Base-by-base conservation (phyloP, 2,329 filamentous ascomycete genomes). In the Trichoderma breve region DNA sequence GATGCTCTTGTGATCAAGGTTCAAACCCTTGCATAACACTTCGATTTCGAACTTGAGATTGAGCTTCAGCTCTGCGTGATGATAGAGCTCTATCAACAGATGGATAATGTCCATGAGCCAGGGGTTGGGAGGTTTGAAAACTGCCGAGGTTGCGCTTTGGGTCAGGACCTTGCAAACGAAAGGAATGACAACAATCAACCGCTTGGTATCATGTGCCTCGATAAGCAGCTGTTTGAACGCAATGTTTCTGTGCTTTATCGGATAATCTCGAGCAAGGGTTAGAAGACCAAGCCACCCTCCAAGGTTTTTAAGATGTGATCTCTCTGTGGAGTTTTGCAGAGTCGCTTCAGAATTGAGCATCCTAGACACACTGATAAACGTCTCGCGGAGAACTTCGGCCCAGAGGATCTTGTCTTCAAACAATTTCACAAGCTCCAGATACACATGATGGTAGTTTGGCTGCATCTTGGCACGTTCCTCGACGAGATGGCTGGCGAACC, bases 11-110 rank as follows among this genome's bases (percentile, higher is more conserved):
- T 97, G 92, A 74, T 98, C 94, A n/a, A 98, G 86, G 70, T 91
- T 92, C 18, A 99, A 85, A 14, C 95, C 95, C 79, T 97, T 97
- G 85, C 95, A 99, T 28, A 99, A 87, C 30, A 99, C 95, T 81
- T 99, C 96, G 72, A 99, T 98, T 81, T 99, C 96, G 77, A 99
- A 99, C 78, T 98, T 99, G 66, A 97, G 90, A 76, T 98, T 98
- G 47, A 99, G 88, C 81, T 98, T 98, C 71, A 99, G 85, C 76
- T 98, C 95, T 15, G 93, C 94, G 77, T 93, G 92, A 78, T 97
- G 92, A 78, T 99, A 99, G 4, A 99, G 87, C 79, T 99, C 97
- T 77, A 97, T 93, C 43, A 99, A 87, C 8, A 98, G 86, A 74
- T 93, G 89, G 70, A 99, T 90, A 69, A 99, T 96, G 77, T 99